These are phyloP conservation scores for Aspergillus japonicus DNA, from an alignment of 2,329 filamentous ascomycete species.

Conservation along the genomic window DNA sequence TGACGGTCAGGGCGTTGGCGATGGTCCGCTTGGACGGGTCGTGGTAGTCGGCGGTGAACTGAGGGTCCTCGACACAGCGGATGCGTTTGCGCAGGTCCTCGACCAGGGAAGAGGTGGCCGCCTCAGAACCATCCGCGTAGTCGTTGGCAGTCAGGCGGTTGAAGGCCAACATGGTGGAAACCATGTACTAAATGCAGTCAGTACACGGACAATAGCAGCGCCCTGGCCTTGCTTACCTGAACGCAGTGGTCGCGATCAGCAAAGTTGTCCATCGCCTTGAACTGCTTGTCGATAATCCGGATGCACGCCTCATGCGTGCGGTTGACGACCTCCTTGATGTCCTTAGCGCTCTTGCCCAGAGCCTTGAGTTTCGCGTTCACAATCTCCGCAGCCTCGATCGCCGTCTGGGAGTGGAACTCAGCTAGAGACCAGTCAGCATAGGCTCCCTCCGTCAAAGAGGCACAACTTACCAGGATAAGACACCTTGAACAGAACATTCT, in stretches of 20 bases:
- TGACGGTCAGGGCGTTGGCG: conserved; percentile 93
- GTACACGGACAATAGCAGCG: conserved; percentile 7
- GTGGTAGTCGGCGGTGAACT: conserved; percentile 95
- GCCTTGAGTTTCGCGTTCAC: conserved; percentile 79
- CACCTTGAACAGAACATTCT: conserved; percentile 99
- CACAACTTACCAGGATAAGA: conserved; percentile 78
- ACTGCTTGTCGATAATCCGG: conserved; percentile 99
- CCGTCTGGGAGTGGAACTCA: conserved; percentile 98
- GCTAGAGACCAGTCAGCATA: conserved; percentile 47
- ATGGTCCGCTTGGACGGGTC: conserved; percentile 91
- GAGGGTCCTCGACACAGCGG: conserved; percentile 90
- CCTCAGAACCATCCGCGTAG: conserved; percentile 90
- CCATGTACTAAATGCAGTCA: conserved; percentile 71
- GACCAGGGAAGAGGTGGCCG: conserved; percentile 82
- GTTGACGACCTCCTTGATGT: conserved; percentile 91
- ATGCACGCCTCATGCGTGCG: conserved; percentile 97
- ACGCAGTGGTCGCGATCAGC: conserved; percentile 99
- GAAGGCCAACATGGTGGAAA: conserved; percentile 90
- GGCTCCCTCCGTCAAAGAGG: not conserved
- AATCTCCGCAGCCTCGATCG: conserved; percentile 89
- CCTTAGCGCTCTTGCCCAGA: conserved; percentile 84
- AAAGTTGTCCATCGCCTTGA: conserved; percentile 99
- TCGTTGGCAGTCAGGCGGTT: conserved; percentile 90
- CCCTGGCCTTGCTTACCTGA: conserved; percentile 53
- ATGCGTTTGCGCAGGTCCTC: conserved; percentile 92